Base-by-base conservation (phyloP, 345 rosid genomes). In the Lumnitzera racemosa region DNA sequence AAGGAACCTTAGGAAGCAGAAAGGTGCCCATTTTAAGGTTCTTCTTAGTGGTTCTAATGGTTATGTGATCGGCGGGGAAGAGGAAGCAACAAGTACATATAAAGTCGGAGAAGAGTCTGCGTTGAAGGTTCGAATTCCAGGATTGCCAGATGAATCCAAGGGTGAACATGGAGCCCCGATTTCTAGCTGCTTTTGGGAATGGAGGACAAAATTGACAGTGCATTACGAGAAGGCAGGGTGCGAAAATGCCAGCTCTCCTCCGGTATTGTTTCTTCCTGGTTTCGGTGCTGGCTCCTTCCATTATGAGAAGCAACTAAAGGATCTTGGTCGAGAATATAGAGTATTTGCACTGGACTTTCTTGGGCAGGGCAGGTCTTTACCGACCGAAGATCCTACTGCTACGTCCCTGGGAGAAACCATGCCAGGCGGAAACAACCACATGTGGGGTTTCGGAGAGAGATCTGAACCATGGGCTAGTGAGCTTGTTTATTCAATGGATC, bases 251-350 rank as follows among this genome's bases (percentile, higher is more conserved):
- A 77, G 73, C 48, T 87, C 91, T 61, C 95, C 97, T 12, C 71
- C 89, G 0, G 72, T 94, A 49, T 72, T 94, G 63, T 85, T 89
- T 70, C 97, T 94, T 73, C 99, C 99, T 49, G 96, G 99, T 60
- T 94, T 92, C 67, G 96, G 99, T 56, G 96, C 88, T 58, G 97
- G 99, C 77, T 81, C 96, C 10, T 92, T 94, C 71, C 99, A 94
- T 71, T 89, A 83, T 31, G 96, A 87, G 76, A 94, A 87, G 82
- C 97, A 94, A 67, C 75, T 94, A 55, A 81, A 72, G 69, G 97
- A 87, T 80, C 77, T 94, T 27, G 99, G 97, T 11, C 86, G 87
- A 54, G 96, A 90, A 61, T 84, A 73, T 63, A 68, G 97, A 76
- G 99, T 87, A 15, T 94, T 91, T 94, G 95, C 99, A 7, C 76